phyloP scores from a whole-genome alignment of 1,284 basidiomycete species.

The Pholiota adiposa region DNA sequence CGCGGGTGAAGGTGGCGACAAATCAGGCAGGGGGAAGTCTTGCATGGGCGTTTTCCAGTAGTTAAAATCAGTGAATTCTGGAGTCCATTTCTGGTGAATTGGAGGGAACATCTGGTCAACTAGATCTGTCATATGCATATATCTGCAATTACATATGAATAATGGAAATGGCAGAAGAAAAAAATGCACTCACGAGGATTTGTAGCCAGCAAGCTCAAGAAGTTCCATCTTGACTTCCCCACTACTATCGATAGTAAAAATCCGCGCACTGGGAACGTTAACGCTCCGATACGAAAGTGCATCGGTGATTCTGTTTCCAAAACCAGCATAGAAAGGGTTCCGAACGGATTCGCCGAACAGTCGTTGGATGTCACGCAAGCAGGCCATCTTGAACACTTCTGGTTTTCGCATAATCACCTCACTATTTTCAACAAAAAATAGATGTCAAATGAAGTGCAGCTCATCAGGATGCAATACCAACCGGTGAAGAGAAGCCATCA shows the following conservation, averaged over 20 bases:
- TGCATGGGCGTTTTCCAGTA: constrained; percentile 89
- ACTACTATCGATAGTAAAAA: constrained; percentile 96
- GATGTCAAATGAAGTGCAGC: not conserved
- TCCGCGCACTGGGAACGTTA: constrained; percentile 91
- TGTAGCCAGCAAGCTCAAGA: constrained; percentile 94
- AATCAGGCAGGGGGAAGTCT: constrained; percentile 85
- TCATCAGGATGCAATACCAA: constrained; percentile 37
- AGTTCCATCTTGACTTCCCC: constrained; percentile 99
- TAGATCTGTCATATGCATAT: constrained; percentile 97
- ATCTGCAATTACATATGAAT: constrained; percentile 45
- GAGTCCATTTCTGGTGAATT: constrained; percentile 84
- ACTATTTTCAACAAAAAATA: constrained; percentile 43
- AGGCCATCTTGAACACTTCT: constrained; percentile 99
- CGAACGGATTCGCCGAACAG: constrained; percentile 79
- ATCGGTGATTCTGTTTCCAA: constrained; percentile 98
- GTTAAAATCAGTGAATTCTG: constrained; percentile 97
- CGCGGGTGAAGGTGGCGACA: constrained; percentile 91
- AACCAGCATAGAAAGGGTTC: constrained; percentile 95
- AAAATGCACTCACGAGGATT: constrained; percentile 75
- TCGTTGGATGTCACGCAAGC: constrained; percentile 93
- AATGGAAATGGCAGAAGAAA: not conserved
- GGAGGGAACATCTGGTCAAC: constrained; percentile 99
- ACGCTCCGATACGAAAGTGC: constrained; percentile 96
- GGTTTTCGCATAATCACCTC: constrained; percentile 99
- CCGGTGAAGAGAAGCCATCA: constrained; percentile 96